Percentiles rank a stretch among this genome's conserved stretches.
phyloP scores from a whole-genome alignment of 1,139 yeast genomes.

The Yamadazyma blattariae region DNA sequence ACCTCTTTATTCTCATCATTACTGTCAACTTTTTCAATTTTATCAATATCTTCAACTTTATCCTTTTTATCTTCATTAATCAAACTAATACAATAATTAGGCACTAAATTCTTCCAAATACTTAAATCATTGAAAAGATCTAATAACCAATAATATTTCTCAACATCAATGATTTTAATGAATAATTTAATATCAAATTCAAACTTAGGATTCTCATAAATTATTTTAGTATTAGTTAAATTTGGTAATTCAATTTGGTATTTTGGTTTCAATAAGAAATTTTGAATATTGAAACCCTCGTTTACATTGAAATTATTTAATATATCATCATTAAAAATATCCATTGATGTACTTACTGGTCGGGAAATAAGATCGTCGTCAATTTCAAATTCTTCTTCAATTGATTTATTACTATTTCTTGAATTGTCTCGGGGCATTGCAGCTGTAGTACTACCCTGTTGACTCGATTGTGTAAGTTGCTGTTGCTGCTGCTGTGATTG shows the following conservation, averaged over 20 bases:
- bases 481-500: not conserved
- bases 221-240: slow-evolving; percentile 13
- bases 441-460: too few species aligned
- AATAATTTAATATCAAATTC: slow-evolving; percentile 13
- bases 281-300: slow-evolving; percentile 13
- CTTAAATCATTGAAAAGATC: slow-evolving; percentile 39
- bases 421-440: too few species aligned
- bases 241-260: slow-evolving; percentile 12
- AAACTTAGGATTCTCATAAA: slow-evolving; percentile 14
- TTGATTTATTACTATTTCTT: too few species aligned
- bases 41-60: too few species aligned
- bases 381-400: too few species aligned
- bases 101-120: slow-evolving; percentile 41
- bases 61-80: slow-evolving; percentile 11
- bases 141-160: slow-evolving; percentile 37
- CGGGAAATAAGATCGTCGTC: not conserved
- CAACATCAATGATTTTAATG: slow-evolving; percentile 22
- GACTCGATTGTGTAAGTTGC: too few species aligned
- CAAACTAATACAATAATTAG: slow-evolving; percentile 28
- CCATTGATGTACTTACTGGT: slow-evolving; percentile 6
- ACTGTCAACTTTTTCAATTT: too few species aligned
- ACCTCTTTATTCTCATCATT: too few species aligned
- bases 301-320: slow-evolving; percentile 10
- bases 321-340: slow-evolving; percentile 13
- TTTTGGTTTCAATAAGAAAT: slow-evolving; percentile 14